Evolutionary conservation across 2,329 filamentous ascomycete genomes (phyloP), one percentile per base, ranked within the genome.

Genomic region (Neopestalotiopsis rosae): DNA sequence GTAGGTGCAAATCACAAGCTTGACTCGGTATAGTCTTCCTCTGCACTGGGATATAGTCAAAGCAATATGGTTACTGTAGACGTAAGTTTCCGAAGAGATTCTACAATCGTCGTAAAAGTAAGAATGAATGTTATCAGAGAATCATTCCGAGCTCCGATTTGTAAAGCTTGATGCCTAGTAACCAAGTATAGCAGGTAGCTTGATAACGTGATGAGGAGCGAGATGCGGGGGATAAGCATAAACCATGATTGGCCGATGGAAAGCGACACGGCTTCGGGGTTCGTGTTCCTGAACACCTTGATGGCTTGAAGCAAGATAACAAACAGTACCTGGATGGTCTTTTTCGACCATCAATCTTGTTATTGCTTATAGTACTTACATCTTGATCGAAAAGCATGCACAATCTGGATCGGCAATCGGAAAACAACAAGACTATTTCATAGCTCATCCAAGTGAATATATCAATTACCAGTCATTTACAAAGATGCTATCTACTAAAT

Each of bases 401-500:
- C 4, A 52, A 1, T 10, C 57, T 49, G 34, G n/a, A 17, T n/a
- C 45, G n/a, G n/a, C 9, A 20, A 20, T n/a, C 14, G 3, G 45
- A 52, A 20, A 7, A 2, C 45, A 52, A 9, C 7, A 24, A 24
- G 24, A n/a, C 17, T n/a, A n/a, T 20, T 52, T 52, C 45, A 20
- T 52, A 52, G 45, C 45, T 52, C 45, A 52, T 52, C 45, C 45
- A 45, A 62, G 63, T 61, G n/a, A 34, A 61, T 17, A 30, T 40
- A 61, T 65, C 65, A 61, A 65, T 69, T 69, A 69, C 62, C 61
- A 65, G 57, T 68, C 68, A 69, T 69, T 52, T 68, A 69, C 68
- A 69, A 61, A 59, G 68, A 65, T 62, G 65, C 59, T 59, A 67
- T 62, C 58, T 67, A 67, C 66, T 64, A 30, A 63, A 67, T 28